Conservation (phyloP, 441 rosid genomes). For the Theobroma grandiflorum region DNA sequence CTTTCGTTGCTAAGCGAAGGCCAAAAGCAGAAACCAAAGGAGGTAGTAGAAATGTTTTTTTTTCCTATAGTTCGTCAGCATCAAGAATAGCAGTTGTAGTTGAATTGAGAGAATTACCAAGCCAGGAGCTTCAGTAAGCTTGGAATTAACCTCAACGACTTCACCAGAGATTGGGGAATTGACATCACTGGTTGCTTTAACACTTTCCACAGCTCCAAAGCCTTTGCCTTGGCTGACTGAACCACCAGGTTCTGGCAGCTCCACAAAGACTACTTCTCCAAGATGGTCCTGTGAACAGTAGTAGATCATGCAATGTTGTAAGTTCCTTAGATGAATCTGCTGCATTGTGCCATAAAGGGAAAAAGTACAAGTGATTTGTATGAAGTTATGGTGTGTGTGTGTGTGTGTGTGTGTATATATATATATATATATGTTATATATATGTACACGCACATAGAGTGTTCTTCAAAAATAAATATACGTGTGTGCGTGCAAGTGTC, state of each 20-base stretch:
- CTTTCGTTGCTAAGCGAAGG: background rate
- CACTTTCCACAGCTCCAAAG: constrained; percentile 97
- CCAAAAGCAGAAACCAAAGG: background rate
- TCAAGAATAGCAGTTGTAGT: background rate
- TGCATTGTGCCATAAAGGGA: background rate
- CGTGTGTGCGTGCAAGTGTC: no score
- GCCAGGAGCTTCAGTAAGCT: constrained; percentile 77
- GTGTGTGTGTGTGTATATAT: no score
- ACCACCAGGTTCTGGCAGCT: constrained; percentile 70
- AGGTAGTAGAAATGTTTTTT: background rate
- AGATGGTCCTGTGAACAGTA: constrained; percentile 70
- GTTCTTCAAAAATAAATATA: no score
- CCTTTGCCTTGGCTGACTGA: constrained; percentile 62
- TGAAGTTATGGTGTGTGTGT: background rate
- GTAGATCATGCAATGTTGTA: background rate
- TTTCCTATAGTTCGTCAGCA: background rate
- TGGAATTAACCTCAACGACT: constrained; percentile 78
- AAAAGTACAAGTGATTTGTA: background rate
- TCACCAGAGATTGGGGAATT: constrained; percentile 90
- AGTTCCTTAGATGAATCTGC: background rate
- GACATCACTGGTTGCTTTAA: constrained; percentile 93
- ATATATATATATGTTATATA: no score
- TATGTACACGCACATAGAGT: no score
- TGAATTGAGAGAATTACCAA: constrained; percentile 55
- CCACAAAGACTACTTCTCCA: constrained; percentile 96